phyloP scores from a whole-genome alignment of 2,329 filamentous ascomycete genomes.

The Diaporthe capsici region DNA sequence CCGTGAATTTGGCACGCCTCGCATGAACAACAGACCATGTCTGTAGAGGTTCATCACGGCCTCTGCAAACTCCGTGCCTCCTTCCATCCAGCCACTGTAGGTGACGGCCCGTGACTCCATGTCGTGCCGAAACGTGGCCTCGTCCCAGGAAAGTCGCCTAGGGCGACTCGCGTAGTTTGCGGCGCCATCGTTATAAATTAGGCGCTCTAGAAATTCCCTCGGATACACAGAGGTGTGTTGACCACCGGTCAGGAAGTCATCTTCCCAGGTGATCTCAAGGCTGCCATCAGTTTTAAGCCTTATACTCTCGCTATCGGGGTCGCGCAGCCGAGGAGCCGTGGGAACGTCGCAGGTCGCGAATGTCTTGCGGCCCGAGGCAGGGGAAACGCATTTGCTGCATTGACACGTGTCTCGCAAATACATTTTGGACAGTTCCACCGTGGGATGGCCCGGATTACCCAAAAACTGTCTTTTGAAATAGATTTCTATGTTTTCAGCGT shows the following conservation, averaged over 20 bases:
- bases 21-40: slow-evolving; percentile 83
- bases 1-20: slow-evolving; percentile 78
- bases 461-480: not conserved
- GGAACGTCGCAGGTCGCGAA: slow-evolving; percentile 61
- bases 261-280: slow-evolving; percentile 72
- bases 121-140: slow-evolving; percentile 52
- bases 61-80: slow-evolving; percentile 68
- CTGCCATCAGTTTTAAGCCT: slow-evolving; percentile 54
- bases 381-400: slow-evolving; percentile 67
- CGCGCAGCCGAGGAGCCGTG: slow-evolving; percentile 49
- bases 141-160: slow-evolving; percentile 59
- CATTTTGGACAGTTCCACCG: not conserved
- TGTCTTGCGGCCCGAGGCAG: slow-evolving; percentile 72
- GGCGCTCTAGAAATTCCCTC: slow-evolving; percentile 44
- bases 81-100: slow-evolving; percentile 80
- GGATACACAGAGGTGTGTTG: slow-evolving; percentile 54
- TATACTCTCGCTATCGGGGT: slow-evolving; percentile 43
- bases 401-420: slow-evolving; percentile 68
- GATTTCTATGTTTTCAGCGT: not conserved
- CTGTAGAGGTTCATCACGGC: slow-evolving; percentile 74
- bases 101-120: slow-evolving; percentile 68
- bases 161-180: slow-evolving; percentile 51
- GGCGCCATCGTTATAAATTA: slow-evolving; percentile 40
- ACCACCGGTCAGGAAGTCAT: slow-evolving; percentile 56
- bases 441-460: too few relatives aligned